phyloP scores from a whole-genome alignment of 2,329 filamentous ascomycete species.

The Aspergillus candidus region DNA sequence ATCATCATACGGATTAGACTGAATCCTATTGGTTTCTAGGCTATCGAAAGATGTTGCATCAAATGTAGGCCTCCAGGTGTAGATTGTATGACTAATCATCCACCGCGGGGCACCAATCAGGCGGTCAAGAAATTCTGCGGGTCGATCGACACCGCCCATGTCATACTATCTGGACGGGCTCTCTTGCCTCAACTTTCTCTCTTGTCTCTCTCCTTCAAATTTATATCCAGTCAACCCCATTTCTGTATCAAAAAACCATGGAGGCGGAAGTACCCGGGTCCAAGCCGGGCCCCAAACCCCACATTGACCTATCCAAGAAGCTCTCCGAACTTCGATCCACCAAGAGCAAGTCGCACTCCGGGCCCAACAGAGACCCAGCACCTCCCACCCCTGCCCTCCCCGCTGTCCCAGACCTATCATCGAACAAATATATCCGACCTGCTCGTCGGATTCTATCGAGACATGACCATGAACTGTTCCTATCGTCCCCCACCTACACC shows the following conservation, averaged over 20 bases:
- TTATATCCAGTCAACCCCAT: no score
- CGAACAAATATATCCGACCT: slow-evolving; percentile 60
- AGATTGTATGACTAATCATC: no score
- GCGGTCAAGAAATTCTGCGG: no score
- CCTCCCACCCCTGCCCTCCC: slow-evolving; percentile 72
- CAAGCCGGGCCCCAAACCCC: slow-evolving; percentile 15
- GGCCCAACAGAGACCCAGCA: slow-evolving; percentile 47
- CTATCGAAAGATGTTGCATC: no score
- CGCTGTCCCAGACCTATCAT: slow-evolving; percentile 56
- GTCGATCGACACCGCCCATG: no score
- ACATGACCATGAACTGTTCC: slow-evolving; percentile 74
- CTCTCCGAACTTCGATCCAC: slow-evolving; percentile 32
- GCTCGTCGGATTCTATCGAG: slow-evolving; percentile 73
- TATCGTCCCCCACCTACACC: slow-evolving; percentile 66
- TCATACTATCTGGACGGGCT: no score
- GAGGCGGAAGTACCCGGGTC: slow-evolving; percentile 13
- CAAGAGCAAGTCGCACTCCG: slow-evolving; percentile 26
- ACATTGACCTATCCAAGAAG: slow-evolving; percentile 37
- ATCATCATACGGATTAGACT: no score
- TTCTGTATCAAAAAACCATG: slow-evolving; percentile 9
- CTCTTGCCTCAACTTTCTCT: no score
- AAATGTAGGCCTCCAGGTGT: no score
- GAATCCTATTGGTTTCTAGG: no score
- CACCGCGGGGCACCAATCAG: no score
- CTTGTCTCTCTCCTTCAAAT: no score